Conservation (phyloP, 192 early-diverging fungal genomes). For the Coemansia sp. region DNA sequence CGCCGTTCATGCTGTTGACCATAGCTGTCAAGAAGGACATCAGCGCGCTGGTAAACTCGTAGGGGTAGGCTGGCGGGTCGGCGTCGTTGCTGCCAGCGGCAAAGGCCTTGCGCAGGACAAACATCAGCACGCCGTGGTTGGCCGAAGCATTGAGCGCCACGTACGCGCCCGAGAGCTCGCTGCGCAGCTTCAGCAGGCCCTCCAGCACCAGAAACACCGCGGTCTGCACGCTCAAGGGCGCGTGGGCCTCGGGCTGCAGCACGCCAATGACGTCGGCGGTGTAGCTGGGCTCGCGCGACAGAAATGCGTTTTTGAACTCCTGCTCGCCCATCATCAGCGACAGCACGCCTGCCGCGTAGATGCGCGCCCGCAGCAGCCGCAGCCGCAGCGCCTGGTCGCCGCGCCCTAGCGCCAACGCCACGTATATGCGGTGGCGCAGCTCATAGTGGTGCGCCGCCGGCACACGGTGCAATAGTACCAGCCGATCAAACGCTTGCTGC, state of each 20-base stretch:
- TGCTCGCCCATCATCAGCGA: constrained; percentile 58
- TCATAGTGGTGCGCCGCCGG: constrained; percentile 73
- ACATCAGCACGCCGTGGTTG: constrained; percentile 90
- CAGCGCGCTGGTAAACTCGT: constrained; percentile 83
- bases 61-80: constrained; percentile 28
- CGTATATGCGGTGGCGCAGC: constrained; percentile 77
- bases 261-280: constrained; percentile 76
- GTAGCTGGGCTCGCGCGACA: constrained; percentile 88
- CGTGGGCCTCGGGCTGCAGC: constrained; percentile 68
- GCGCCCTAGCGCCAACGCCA: constrained; percentile 63
- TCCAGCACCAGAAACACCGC: constrained; percentile 82
- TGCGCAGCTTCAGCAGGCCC: constrained; percentile 76
- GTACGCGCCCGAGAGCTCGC: constrained; percentile 74
- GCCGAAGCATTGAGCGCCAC: constrained; percentile 88
- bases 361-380: constrained; percentile 67
- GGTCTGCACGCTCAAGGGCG: constrained; percentile 73
- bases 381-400: constrained; percentile 49
- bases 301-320: constrained; percentile 67
- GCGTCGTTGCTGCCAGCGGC: constrained; percentile 30
- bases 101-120: constrained; percentile 74
- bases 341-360: constrained; percentile 78
- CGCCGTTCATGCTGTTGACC: constrained; percentile 76
- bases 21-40: constrained; percentile 77
- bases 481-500: constrained; percentile 51
- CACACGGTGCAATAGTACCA: constrained; percentile 69